phyloP scores from a whole-genome alignment of 2,329 filamentous ascomycete genomes.

The Cordyceps farinosa region DNA sequence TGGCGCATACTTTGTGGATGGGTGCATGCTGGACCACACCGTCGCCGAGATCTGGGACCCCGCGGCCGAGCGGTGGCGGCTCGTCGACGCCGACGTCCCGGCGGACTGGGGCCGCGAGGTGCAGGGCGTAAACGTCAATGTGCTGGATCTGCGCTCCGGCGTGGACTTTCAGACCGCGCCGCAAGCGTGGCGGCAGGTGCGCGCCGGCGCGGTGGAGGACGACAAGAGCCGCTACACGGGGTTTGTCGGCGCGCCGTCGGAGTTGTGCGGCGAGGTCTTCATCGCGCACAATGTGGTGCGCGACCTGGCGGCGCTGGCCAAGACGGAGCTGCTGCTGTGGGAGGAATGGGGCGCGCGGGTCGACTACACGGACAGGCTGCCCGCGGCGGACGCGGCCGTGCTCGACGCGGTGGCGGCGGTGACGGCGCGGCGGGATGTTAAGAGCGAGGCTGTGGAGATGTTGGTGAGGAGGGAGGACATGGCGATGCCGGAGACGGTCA shows the following conservation, averaged over 20 bases:
- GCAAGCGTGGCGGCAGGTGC: not conserved
- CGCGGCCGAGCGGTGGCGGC: slow-evolving; percentile 12
- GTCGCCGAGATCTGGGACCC: slow-evolving; percentile 19
- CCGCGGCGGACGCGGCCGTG: not conserved
- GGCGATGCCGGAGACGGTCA: not conserved
- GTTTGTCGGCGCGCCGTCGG: not conserved
- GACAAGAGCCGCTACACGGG: not conserved
- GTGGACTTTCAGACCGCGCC: slow-evolving; percentile 10
- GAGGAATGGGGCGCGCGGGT: slow-evolving; percentile 3
- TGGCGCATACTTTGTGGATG: slow-evolving; percentile 1
- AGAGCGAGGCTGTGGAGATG: not conserved
- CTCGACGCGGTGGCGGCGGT: slow-evolving; percentile 1
- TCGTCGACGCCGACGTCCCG: slow-evolving; percentile 15
- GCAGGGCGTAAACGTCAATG: not conserved
- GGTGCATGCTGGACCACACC: slow-evolving; percentile 15
- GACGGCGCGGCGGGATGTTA: not conserved
- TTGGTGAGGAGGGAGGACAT: not conserved
- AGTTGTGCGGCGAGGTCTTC: not conserved
- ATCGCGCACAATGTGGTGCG: slow-evolving; percentile 3
- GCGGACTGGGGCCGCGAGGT: no score
- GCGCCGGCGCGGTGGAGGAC: not conserved
- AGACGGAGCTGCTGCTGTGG: slow-evolving; percentile 15
- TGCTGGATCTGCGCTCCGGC: slow-evolving; percentile 5
- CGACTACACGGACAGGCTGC: not conserved
- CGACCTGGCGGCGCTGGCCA: slow-evolving; percentile 12